Evolutionary conservation across 2,329 filamentous ascomycete genomes (phyloP), one percentile per base, ranked within the genome.

Genomic region (Trichoderma brevicompactum): DNA sequence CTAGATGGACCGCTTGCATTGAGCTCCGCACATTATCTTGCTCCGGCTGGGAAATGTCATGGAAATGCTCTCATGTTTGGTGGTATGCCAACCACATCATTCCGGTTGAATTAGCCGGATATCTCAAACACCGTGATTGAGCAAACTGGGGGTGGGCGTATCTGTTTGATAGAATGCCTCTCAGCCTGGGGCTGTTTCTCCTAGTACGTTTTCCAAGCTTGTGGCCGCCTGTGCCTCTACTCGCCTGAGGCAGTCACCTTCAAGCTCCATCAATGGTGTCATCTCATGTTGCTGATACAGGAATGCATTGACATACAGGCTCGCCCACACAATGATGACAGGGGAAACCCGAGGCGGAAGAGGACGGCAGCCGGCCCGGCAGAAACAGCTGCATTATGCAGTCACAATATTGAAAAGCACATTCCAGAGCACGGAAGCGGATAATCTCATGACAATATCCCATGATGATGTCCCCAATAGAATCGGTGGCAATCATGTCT

Each of bases 401-500:
- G 59, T 53, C 59, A 38, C 49, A 38, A 46, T 34, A 23, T 38
- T 28, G 28, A 46, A 28, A 50, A 38, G 7, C 49, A 44, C 49
- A 63, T 44, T 60, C 48, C 59, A 54, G n/a, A 6, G 15, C 28
- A 10, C 36, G 52, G 36, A 46, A 59, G 34, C 28, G 28, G 41
- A 46, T 46, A 43, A 52, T 32, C 50, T 9, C 41, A 53, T 53
- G 15, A 53, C 15, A 15, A n/a, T 38, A 34, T 36, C 59, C 49
- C 59, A 46, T 54, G 36, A 38, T 38, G 49, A 23, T 54, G 19
- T 41, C 10, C 10, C 52, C 34, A 36, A 53, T 23, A 44, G 49
- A 8, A 54, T 41, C 17, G 17, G 59, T 54, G 59, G 59, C 59
- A 54, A 63, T 34, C 34, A 44, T 46, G 38, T 44, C n/a, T 54